These are phyloP conservation scores for Stagonosporopsis tanaceti DNA, from an alignment of 2,329 filamentous ascomycete genomes.

Conservation along the genomic window DNA sequence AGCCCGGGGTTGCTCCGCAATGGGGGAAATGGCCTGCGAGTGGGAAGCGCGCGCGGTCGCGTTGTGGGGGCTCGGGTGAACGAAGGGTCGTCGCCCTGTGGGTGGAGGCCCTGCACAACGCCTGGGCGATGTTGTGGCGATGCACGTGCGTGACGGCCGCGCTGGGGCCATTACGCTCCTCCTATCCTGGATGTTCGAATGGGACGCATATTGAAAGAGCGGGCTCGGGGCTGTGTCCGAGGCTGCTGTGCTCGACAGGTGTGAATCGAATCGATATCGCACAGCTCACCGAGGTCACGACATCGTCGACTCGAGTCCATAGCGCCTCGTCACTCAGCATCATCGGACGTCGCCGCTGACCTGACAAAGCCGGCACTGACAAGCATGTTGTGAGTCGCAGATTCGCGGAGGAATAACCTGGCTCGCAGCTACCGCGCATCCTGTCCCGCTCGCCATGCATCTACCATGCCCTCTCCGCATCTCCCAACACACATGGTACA, in stretches of 20 bases:
- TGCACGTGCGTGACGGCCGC: slow-evolving; percentile 2
- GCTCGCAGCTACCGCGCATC: neutral
- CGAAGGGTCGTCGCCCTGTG: slow-evolving; percentile 1
- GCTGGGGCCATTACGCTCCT: neutral
- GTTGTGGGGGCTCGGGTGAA: slow-evolving; percentile 9
- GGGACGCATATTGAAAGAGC: neutral
- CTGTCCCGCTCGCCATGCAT: neutral
- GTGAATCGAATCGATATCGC: too few relatives aligned
- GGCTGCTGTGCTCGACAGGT: too few relatives aligned
- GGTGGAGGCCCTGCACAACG: neutral
- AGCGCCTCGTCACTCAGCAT: too few relatives aligned
- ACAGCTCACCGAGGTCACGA: neutral
- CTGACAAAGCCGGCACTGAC: too few relatives aligned
- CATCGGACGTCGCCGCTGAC: too few relatives aligned
- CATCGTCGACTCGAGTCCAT: neutral
- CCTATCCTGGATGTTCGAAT: neutral
- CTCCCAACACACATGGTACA: neutral
- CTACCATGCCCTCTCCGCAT: neutral
- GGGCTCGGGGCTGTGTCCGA: neutral
- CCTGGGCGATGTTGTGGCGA: neutral
- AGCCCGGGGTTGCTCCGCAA: neutral
- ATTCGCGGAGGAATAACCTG: too few relatives aligned
- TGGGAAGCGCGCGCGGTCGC: neutral
- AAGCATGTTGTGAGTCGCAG: too few relatives aligned
- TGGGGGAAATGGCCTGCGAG: neutral